A percentile compares a stretch with the other conserved stretches of the same genome.
phyloP scores from a whole-genome alignment of 1,139 yeast genomes.

The Hansenula sp. region DNA sequence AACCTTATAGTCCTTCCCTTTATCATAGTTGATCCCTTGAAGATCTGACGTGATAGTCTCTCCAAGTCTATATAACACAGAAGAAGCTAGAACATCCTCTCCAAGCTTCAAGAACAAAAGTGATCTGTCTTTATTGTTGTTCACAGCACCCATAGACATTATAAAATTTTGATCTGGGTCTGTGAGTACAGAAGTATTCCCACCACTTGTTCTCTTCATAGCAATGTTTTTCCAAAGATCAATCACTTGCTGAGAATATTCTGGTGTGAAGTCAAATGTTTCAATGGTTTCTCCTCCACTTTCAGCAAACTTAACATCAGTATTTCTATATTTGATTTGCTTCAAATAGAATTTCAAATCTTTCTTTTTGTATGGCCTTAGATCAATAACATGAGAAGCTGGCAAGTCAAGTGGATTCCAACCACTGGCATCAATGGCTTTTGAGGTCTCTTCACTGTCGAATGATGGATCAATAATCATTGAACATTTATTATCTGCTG shows the following conservation, averaged over 20 bases:
- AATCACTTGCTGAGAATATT: slow-evolving; percentile 30
- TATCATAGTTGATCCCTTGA: slow-evolving; percentile 40
- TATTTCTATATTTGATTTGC: slow-evolving; percentile 37
- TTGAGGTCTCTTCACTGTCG: slow-evolving; percentile 30
- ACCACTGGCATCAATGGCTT: slow-evolving; percentile 35
- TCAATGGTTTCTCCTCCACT: slow-evolving; percentile 35
- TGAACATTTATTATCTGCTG: slow-evolving; percentile 27
- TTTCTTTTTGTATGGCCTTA: slow-evolving; percentile 32
- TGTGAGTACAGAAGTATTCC: slow-evolving; percentile 32
- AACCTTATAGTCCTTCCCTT: slow-evolving; percentile 36
- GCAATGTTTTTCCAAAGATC: slow-evolving; percentile 37
- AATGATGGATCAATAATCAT: slow-evolving; percentile 37
- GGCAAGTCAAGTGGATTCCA: slow-evolving; percentile 36
- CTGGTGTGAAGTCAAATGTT: slow-evolving; percentile 25
- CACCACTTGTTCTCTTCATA: slow-evolving; percentile 33
- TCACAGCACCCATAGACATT: slow-evolving; percentile 27
- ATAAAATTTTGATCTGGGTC: slow-evolving; percentile 32
- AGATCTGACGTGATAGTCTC: slow-evolving; percentile 42
- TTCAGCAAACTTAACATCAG: slow-evolving; percentile 29
- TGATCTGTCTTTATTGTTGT: slow-evolving; percentile 28
- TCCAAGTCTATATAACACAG: slow-evolving; percentile 39
- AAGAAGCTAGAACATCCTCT: slow-evolving; percentile 35
- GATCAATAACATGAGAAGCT: slow-evolving; percentile 37
- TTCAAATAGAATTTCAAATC: slow-evolving; percentile 33
- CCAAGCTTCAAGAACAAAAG: slow-evolving; percentile 36